phyloP scores from a whole-genome alignment of 768 basidiomycete genomes.

The Pleurotus giganteus region DNA sequence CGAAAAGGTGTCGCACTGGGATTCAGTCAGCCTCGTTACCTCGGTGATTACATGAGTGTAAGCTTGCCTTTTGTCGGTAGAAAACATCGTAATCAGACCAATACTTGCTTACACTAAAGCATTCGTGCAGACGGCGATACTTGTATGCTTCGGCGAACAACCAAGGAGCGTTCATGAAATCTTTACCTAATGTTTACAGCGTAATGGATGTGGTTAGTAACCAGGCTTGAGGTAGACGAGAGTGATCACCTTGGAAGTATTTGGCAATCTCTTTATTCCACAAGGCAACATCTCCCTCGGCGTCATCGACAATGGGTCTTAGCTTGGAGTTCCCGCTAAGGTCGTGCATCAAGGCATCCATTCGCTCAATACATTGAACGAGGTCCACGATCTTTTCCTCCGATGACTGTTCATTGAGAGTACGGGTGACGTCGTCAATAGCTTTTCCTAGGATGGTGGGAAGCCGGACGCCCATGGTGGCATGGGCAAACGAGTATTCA shows the following conservation, averaged over 20 bases:
- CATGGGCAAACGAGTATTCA: constrained; percentile 83
- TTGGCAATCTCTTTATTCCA: constrained; percentile 99
- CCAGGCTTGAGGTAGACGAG: background rate
- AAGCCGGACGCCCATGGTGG: constrained; percentile 94
- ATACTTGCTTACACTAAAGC: constrained; percentile 87
- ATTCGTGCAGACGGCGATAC: constrained; percentile 88
- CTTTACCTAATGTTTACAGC: constrained; percentile 53
- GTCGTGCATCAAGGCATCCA: constrained; percentile 88
- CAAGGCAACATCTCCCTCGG: constrained; percentile 86
- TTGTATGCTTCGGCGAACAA: constrained; percentile 95
- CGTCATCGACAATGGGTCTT: constrained; percentile 86
- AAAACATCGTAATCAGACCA: constrained; percentile 94
- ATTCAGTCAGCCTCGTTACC: constrained; percentile 10
- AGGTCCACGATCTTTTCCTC: constrained; percentile 88
- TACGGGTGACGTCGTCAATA: constrained; percentile 87
- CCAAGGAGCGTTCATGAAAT: constrained; percentile 97
- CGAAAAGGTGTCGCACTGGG: constrained; percentile 90
- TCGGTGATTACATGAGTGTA: background rate
- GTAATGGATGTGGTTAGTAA: background rate
- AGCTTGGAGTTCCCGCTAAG: constrained; percentile 82
- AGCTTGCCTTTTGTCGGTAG: constrained; percentile 79
- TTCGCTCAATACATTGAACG: constrained; percentile 80
- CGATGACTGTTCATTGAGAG: constrained; percentile 80
- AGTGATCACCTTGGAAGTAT: constrained; percentile 76
- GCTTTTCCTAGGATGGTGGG: constrained; percentile 96